Percentiles rank a stretch among this genome's conserved stretches.
These are phyloP conservation scores for Diddensiella transvaalensis DNA, from an alignment of 805 yeast genomes.

Conservation along the genomic window DNA sequence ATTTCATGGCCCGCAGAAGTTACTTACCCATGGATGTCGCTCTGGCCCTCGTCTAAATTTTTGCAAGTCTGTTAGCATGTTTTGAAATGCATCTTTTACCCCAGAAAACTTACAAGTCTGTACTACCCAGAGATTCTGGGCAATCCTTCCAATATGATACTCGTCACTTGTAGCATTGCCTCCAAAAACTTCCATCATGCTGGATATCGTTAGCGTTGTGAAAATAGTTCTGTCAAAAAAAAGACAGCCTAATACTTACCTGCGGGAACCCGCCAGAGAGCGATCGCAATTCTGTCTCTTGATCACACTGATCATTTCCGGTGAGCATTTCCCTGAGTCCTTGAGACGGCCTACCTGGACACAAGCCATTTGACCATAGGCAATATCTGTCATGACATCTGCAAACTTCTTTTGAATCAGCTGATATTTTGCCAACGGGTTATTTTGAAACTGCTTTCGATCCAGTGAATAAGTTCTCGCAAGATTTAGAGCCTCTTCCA, in stretches of 20 bases:
- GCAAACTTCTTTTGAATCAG: slow-evolving; percentile 42
- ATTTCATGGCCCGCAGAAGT: no score
- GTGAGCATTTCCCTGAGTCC: slow-evolving; percentile 36
- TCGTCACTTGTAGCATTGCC: slow-evolving; percentile 46
- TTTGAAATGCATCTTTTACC: not conserved
- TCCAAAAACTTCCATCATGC: slow-evolving; percentile 42
- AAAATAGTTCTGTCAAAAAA: not conserved
- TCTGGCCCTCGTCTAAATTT: slow-evolving; percentile 38
- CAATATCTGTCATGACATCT: slow-evolving; percentile 40
- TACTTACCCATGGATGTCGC: slow-evolving; percentile 39
- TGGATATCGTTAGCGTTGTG: no score
- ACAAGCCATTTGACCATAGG: slow-evolving; percentile 38
- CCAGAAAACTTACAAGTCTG: slow-evolving; percentile 35
- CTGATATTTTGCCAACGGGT: slow-evolving; percentile 41
- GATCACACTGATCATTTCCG: slow-evolving; percentile 43
- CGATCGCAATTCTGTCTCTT: slow-evolving; percentile 44
- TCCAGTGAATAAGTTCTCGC: slow-evolving; percentile 40
- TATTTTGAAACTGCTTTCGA: slow-evolving; percentile 37
- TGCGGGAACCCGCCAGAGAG: slow-evolving; percentile 36
- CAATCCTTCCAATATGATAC: slow-evolving; percentile 42
- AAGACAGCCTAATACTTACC: slow-evolving; percentile 8
- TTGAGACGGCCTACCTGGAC: slow-evolving; percentile 42
- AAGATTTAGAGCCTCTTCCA: slow-evolving; percentile 38
- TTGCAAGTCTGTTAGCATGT: no score
- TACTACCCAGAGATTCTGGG: slow-evolving; percentile 41